Conservation (phyloP, 305 asterid genomes). For the Solanum aculeatissimum region DNA sequence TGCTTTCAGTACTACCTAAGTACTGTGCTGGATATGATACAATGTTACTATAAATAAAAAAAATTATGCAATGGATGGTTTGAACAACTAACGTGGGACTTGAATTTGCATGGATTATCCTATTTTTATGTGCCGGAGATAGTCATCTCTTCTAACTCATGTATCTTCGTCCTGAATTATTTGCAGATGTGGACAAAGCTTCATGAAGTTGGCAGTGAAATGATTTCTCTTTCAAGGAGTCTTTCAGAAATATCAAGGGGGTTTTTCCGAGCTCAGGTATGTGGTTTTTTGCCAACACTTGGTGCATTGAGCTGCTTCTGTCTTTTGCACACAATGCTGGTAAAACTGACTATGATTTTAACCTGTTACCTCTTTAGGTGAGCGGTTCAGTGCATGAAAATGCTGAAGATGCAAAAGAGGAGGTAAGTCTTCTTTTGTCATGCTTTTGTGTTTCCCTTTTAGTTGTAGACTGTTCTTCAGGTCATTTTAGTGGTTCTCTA, state of each 20-base stretch:
- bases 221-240: constrained; percentile 51
- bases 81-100: not conserved
- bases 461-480: not conserved
- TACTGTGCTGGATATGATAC: too few species aligned
- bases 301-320: not conserved
- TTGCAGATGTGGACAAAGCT: constrained; percentile 69
- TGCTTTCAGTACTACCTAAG: too few species aligned
- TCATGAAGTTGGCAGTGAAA: constrained; percentile 59
- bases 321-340: not conserved
- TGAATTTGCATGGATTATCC: not conserved
- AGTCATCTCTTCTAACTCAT: not conserved
- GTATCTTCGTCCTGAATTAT: constrained; percentile 4
- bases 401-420: not conserved
- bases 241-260: constrained; percentile 49
- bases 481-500: not conserved
- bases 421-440: not conserved
- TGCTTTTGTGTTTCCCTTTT: not conserved
- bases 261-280: constrained; percentile 55
- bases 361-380: not conserved
- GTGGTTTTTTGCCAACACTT: constrained; percentile 7
- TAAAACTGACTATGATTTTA: not conserved
- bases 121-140: not conserved
- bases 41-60: too few species aligned
- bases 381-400: not conserved
- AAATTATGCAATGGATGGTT: not conserved